A percentile compares a stretch with the other conserved stretches of the same genome.
Conservation (phyloP, 768 basidiomycete genomes). For the Mycena maculata region DNA sequence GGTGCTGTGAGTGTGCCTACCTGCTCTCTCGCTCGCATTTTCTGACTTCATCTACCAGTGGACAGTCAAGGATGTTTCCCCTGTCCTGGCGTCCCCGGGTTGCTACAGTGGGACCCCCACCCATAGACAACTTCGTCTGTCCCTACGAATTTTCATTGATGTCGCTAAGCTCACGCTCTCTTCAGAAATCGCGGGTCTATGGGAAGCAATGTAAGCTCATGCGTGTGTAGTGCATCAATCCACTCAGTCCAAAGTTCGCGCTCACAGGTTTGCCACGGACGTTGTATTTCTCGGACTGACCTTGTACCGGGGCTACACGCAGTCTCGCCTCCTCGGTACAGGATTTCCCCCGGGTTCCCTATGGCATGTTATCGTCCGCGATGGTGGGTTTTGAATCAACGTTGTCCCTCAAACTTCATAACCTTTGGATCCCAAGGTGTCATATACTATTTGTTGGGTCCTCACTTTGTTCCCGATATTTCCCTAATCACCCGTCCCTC, state of each 20-base stretch:
- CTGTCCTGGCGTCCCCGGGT: constrained; percentile 8
- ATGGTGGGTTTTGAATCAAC: constrained; percentile 7
- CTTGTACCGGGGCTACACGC: constrained; percentile 10
- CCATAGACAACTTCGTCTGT: constrained; percentile 12
- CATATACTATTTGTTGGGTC: constrained; percentile 11
- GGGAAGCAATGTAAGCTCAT: constrained; percentile 15
- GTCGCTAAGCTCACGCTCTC: constrained; percentile 4
- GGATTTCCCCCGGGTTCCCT: constrained; percentile 13
- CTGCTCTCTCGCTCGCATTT: constrained; percentile 7
- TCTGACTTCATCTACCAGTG: constrained; percentile 6
- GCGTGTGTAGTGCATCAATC: background rate
- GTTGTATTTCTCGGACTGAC: constrained; percentile 14
- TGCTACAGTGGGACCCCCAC: constrained; percentile 14
- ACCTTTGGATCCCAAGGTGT: constrained; percentile 11
- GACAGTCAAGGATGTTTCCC: constrained; percentile 17
- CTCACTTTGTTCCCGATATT: constrained; percentile 12
- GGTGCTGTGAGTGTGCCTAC: constrained; percentile 7
- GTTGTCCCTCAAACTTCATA: constrained; percentile 6
- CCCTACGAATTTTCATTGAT: background rate
- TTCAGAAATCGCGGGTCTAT: constrained; percentile 9
- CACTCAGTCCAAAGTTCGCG: constrained; percentile 9
- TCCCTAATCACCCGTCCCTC: constrained; percentile 10
- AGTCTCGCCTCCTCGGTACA: constrained; percentile 9
- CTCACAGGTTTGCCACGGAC: constrained; percentile 8
- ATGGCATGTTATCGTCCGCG: constrained; percentile 14